phyloP scores from a whole-genome alignment of 2,329 filamentous ascomycete species.

The Periconia macrospinosa region DNA sequence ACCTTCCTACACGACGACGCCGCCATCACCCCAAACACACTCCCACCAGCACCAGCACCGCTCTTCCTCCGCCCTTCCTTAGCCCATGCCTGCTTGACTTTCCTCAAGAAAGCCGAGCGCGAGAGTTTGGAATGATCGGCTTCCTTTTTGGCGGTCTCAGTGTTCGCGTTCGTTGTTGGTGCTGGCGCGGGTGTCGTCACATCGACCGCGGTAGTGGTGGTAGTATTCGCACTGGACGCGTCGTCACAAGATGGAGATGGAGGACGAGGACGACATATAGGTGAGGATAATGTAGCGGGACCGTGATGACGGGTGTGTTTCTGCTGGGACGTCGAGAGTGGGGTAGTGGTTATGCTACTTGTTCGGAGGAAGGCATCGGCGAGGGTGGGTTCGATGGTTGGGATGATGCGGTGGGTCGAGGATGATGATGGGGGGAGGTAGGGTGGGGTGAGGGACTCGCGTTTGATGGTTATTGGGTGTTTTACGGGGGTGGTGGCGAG shows the following conservation, averaged over 20 bases:
- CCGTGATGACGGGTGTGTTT: not conserved
- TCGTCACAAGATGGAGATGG: constrained; percentile 2
- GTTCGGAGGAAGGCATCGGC: not conserved
- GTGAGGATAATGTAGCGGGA: not conserved
- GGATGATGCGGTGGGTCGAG: constrained; percentile 2
- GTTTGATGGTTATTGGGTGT: constrained; percentile 29
- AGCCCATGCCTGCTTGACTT: constrained; percentile 28
- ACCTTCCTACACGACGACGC: constrained; percentile 5
- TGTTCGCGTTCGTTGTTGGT: not conserved
- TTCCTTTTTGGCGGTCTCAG: constrained; percentile 1
- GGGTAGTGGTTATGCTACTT: not conserved
- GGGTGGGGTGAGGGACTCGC: constrained; percentile 20
- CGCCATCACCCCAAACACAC: not conserved
- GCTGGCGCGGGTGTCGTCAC: not conserved
- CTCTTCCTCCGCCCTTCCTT: constrained; percentile 9
- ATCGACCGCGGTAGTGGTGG: too few relatives aligned
- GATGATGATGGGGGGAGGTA: constrained; percentile 3
- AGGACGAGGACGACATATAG: constrained; percentile 15
- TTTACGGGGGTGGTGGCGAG: not conserved
- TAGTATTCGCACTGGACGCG: too few relatives aligned
- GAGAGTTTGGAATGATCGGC: constrained; percentile 1
- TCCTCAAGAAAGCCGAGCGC: constrained; percentile 17
- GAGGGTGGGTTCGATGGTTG: not conserved
- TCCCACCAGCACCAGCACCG: not conserved
- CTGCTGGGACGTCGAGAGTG: constrained; percentile 8